These are phyloP conservation scores for Aspergillus carlsbadensis DNA, from an alignment of 495 filamentous ascomycete genomes.

Conservation along the genomic window DNA sequence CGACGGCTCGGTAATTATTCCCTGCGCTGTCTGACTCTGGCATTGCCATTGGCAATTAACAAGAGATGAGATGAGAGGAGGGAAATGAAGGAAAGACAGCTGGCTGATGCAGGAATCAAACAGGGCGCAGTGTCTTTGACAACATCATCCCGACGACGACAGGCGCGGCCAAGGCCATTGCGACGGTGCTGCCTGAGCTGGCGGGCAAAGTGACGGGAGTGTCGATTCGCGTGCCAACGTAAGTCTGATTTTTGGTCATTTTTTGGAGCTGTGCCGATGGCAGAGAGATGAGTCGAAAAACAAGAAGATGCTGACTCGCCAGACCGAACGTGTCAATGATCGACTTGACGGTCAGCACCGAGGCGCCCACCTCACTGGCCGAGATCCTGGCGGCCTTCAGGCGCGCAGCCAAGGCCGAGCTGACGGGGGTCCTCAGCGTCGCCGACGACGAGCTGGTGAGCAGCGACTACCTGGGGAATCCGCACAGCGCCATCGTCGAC, in stretches of 20 bases:
- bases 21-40: neutral
- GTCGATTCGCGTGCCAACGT: slow-evolving; percentile 38
- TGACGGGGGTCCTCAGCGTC: slow-evolving; percentile 31
- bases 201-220: slow-evolving; percentile 35
- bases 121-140: slow-evolving; percentile 34
- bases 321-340: slow-evolving; percentile 41
- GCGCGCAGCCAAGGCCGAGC: slow-evolving; percentile 25
- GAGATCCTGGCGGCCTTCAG: slow-evolving; percentile 36
- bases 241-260: slow-evolving; percentile 5
- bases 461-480: slow-evolving; percentile 32
- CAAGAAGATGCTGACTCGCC: neutral
- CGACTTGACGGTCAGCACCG: slow-evolving; percentile 35
- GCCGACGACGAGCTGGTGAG: slow-evolving; percentile 36
- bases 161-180: slow-evolving; percentile 35
- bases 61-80: too few species aligned
- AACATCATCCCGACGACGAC: slow-evolving; percentile 39
- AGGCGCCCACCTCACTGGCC: slow-evolving; percentile 29
- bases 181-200: slow-evolving; percentile 31
- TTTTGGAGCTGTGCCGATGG: neutral
- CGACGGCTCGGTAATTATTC: slow-evolving; percentile 27
- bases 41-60: too few species aligned
- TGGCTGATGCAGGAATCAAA: neutral
- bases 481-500: slow-evolving; percentile 33
- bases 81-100: too few species aligned
- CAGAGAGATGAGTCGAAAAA: neutral